Conservation (phyloP, 495 filamentous ascomycete genomes). For the Trichocladium uniseriatum region DNA sequence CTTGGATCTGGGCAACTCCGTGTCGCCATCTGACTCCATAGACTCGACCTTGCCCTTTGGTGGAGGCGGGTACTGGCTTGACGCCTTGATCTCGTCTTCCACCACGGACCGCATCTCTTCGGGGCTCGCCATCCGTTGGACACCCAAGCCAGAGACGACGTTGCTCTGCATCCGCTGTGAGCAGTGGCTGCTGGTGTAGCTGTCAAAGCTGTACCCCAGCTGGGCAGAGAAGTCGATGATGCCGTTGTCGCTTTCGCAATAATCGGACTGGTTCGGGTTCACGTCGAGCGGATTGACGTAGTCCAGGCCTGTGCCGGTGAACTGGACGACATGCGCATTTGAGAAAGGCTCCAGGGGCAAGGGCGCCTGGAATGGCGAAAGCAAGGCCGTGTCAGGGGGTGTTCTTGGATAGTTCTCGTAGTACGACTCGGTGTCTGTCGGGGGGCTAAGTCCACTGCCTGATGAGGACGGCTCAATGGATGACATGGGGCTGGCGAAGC, state of each 20-base stretch:
- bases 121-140: constrained; percentile 13
- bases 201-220: constrained; percentile 14
- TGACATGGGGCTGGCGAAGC: constrained; percentile 28
- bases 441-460: constrained; percentile 31
- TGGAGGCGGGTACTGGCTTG: constrained; percentile 12
- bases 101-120: constrained; percentile 15
- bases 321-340: constrained; percentile 14
- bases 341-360: constrained; percentile 15
- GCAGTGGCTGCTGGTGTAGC: constrained; percentile 8
- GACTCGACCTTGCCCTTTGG: constrained; percentile 1
- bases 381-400: constrained; percentile 24
- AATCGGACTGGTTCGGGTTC: constrained; percentile 25
- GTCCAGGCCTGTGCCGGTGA: constrained; percentile 19
- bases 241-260: constrained; percentile 23
- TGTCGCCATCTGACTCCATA: background rate
- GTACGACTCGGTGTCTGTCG: constrained; percentile 29
- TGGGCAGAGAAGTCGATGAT: constrained; percentile 10
- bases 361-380: constrained; percentile 18
- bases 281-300: constrained; percentile 35
- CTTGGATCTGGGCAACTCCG: constrained; percentile 8
- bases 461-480: constrained; percentile 27
- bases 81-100: constrained; percentile 27
- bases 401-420: constrained; percentile 27
- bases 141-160: background rate
- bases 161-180: constrained; percentile 5